A percentile compares a stretch with the other conserved stretches of the same genome.
These are phyloP conservation scores for Colletotrichum sp. DNA, from an alignment of 2,329 filamentous ascomycete genomes.

Conservation along the genomic window DNA sequence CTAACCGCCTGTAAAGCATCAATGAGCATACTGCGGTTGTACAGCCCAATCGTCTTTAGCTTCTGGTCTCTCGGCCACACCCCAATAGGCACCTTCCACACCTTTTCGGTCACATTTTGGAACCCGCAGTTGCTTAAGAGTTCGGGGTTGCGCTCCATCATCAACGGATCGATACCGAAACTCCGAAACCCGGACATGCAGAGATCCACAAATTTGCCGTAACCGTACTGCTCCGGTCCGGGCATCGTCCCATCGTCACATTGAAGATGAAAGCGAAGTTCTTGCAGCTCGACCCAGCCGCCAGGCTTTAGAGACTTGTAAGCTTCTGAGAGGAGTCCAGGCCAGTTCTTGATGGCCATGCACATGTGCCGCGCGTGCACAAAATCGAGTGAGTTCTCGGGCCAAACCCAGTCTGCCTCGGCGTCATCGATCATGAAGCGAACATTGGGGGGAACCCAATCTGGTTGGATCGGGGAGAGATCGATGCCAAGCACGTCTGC, in stretches of 20 bases:
- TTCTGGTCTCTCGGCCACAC: slow-evolving; percentile 23
- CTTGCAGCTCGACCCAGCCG: slow-evolving; percentile 51
- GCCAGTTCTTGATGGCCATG: slow-evolving; percentile 37
- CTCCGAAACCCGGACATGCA: slow-evolving; percentile 47
- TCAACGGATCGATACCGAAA: slow-evolving; percentile 54
- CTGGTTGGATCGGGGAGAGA: slow-evolving; percentile 41
- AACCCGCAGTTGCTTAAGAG: slow-evolving; percentile 41
- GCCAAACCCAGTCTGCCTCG: slow-evolving; percentile 32
- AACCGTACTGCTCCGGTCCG: slow-evolving; percentile 42
- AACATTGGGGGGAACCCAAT: slow-evolving; percentile 44
- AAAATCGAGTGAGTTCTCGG: slow-evolving; percentile 26
- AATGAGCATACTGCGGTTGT: slow-evolving; percentile 22
- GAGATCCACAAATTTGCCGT: slow-evolving; percentile 60
- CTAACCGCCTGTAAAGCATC: slow-evolving; percentile 27
- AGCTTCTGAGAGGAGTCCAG: slow-evolving; percentile 32
- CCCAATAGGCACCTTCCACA: slow-evolving; percentile 26
- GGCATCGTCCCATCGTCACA: slow-evolving; percentile 40
- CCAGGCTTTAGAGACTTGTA: slow-evolving; percentile 42
- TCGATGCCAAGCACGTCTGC: slow-evolving; percentile 44
- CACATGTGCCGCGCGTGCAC: slow-evolving; percentile 43
- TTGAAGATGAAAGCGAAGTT: slow-evolving; percentile 43
- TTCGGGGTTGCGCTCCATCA: slow-evolving; percentile 54
- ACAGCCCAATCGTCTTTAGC: slow-evolving; percentile 23
- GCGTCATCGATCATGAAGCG: slow-evolving; percentile 40
- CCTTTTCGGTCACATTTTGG: slow-evolving; percentile 18